These are phyloP conservation scores for Draba incana DNA, from an alignment of 345 rosid species.

Conservation along the genomic window DNA sequence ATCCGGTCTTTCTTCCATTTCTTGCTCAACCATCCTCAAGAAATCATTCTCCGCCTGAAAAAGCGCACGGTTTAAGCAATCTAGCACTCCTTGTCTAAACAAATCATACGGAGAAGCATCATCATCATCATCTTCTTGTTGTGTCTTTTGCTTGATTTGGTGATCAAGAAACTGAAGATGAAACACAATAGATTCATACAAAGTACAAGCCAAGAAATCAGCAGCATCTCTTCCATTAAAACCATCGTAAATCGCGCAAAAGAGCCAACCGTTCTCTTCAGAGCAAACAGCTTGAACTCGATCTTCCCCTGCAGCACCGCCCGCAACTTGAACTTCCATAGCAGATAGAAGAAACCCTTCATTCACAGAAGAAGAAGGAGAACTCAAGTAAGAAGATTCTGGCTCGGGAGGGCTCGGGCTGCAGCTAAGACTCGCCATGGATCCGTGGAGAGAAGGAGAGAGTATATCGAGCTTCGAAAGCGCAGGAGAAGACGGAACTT, in stretches of 20 bases:
- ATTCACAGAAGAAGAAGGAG: conserved; percentile 59
- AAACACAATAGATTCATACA: conserved; percentile 71
- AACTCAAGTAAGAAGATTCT: conserved; percentile 58
- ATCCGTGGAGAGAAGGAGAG: conserved; percentile 87
- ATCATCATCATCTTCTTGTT: conserved; percentile 33
- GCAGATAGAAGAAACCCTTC: conserved; percentile 67
- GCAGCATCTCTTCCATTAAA: conserved; percentile 99
- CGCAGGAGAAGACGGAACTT: conserved; percentile 73
- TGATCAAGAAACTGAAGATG: conserved; percentile 58
- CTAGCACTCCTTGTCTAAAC: conserved; percentile 67
- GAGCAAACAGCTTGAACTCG: conserved; percentile 98
- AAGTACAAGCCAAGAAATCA: conserved; percentile 94
- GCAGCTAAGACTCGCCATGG: conserved; percentile 77
- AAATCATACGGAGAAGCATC: conserved; percentile 46
- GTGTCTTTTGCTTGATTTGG: conserved; percentile 53
- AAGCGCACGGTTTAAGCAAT: conserved; percentile 77
- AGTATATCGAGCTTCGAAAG: conserved; percentile 81
- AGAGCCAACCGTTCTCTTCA: conserved; percentile 92
- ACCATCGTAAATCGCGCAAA: conserved; percentile 91
- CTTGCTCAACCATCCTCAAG: conserved; percentile 92
- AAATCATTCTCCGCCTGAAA: conserved; percentile 86
- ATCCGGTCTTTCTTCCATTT: conserved; percentile 98
- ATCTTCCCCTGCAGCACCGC: conserved; percentile 99
- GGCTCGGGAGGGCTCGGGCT: conserved; percentile 62
- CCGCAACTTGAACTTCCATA: conserved; percentile 89